Evolutionary conservation across 495 filamentous ascomycete genomes (phyloP).

Genomic region (Poronia punctata): DNA sequence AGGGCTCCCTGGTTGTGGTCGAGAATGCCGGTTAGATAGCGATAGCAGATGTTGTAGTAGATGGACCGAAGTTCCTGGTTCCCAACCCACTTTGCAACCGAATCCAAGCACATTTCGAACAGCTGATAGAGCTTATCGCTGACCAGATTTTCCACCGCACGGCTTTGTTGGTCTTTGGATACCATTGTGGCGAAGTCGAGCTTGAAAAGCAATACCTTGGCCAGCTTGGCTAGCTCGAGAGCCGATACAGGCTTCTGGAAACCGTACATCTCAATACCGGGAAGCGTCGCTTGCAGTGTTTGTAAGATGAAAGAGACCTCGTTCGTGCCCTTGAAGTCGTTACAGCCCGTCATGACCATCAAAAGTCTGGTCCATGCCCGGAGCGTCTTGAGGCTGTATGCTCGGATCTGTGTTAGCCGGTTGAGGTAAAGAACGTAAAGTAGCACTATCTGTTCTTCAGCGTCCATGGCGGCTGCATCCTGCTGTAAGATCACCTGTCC

Average conservation of each 20-base stretch:
- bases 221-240: constrained; percentile 66
- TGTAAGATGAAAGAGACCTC: constrained; percentile 74
- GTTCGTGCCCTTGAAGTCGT: constrained; percentile 59
- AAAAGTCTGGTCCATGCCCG: constrained; percentile 76
- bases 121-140: constrained; percentile 87
- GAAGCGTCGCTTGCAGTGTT: constrained; percentile 74
- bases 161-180: constrained; percentile 32
- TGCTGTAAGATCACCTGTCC: constrained; percentile 45
- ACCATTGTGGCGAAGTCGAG: constrained; percentile 50
- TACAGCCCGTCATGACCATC: constrained; percentile 67
- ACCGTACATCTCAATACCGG: constrained; percentile 71
- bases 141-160: constrained; percentile 60
- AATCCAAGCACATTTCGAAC: constrained; percentile 73
- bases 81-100: constrained; percentile 64
- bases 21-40: constrained; percentile 70
- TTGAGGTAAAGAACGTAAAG: constrained; percentile 57
- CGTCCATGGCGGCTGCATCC: constrained; percentile 49
- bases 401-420: constrained; percentile 50
- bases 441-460: constrained; percentile 51
- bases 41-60: constrained; percentile 82
- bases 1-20: constrained; percentile 36
- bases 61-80: constrained; percentile 65
- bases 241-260: constrained; percentile 57
- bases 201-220: constrained; percentile 67
- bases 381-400: constrained; percentile 57